Base-by-base conservation (phyloP, 768 basidiomycete species). In the Pulveroboletus sp. region DNA sequence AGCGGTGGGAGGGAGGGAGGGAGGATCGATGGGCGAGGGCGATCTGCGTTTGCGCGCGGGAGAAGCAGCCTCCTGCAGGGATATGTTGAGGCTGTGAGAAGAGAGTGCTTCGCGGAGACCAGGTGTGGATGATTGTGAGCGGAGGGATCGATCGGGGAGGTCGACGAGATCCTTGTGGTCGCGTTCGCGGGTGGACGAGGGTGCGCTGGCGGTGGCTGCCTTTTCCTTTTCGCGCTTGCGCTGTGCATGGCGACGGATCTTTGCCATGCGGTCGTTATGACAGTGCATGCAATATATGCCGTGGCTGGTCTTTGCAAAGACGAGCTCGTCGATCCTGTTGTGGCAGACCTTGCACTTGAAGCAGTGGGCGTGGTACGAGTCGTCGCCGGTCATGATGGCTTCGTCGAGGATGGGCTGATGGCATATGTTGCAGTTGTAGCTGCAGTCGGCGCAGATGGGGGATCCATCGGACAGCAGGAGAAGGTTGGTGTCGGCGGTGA, bases 261-360 rank as follows among this genome's bases (percentile, higher is more conserved):
- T 84, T 31, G 91, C 92, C 71, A 98, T 97, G 52, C 97, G 89
- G 51, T 97, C 92, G 69, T 93, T 97, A 64, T 99, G 97, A 61
- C 97, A 99, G 41, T 84, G 80, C 97, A 95, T 98, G 66, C 97
- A 99, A 65, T 98, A 98, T 48, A 98, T 97, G 45, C 97, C 97
- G 61, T 97, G 91, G 51, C 85, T 90, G 1, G 97, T 98, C 75
- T 98, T 98, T 50, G 97, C 97, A 55, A 97, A 99, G 48, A 98
- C 93, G 44, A 98, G 82, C 67, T 99, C 97, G 69, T 98, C 94
- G 55, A 99, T 99, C 49, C 92, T 80, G 64, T 88, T 87, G 66
- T 82, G 83, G 74, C 97, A 99, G 43, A 93, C 87, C 61, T 91
- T 87, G 74, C 97, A 99, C 58, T 95, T 94, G 76, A 99, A 99